Base-by-base conservation (phyloP, 352 stramenopile genomes). In the Nothophytophthora sp. region DNA sequence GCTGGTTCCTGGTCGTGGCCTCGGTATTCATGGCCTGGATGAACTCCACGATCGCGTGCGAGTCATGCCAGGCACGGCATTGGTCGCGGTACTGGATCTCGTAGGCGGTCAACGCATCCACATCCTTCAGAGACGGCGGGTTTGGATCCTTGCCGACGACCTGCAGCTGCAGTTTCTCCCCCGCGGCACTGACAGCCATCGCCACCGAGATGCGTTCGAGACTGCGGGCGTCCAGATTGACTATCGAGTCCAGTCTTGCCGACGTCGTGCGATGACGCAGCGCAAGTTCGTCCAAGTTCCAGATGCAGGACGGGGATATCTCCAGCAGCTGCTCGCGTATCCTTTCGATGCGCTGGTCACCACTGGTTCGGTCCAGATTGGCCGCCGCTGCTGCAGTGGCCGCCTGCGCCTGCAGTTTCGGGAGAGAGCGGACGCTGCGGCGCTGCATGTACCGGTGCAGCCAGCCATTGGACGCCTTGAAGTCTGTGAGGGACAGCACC, bases 401-500 rank as follows among this genome's bases (percentile, higher is more conserved):
- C 5, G 50, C n/a, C 15, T 63, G 55, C 15, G 64, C 55, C 18
- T 75, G 60, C 27, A 76, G 60, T 39, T 85, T 86, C 8, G 81
- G 67, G 2, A 85, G 57, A 9, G 76, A 81, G 7, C 81, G 78
- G 35, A 92, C 69, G 35, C 85, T 90, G 10, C 80, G 65, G 45
- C 82, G 68, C 42, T 90, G 78, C 48, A 89, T 73, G 60, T 92
- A 92, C 20, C 82, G 67, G 32, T 90, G 80, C 30, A 92, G 43
- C 82, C 82, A 92, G 24, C 82, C 82, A 55, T 92, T 92, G 8
- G 82, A 92, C 1, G 82, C 82, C 54, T 92, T 92, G 55, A 92
- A 92, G 33, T 89, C 82, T 16, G 71, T 89, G 5, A 92, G 71
- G n/a, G 82, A 89, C 53, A 87, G 61, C 22, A 92, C 57, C 2